Percentiles rank a stretch among this genome's conserved stretches.
These are phyloP conservation scores for Bruguiera gymnorhiza DNA, from an alignment of 345 rosid species.

Conservation along the genomic window DNA sequence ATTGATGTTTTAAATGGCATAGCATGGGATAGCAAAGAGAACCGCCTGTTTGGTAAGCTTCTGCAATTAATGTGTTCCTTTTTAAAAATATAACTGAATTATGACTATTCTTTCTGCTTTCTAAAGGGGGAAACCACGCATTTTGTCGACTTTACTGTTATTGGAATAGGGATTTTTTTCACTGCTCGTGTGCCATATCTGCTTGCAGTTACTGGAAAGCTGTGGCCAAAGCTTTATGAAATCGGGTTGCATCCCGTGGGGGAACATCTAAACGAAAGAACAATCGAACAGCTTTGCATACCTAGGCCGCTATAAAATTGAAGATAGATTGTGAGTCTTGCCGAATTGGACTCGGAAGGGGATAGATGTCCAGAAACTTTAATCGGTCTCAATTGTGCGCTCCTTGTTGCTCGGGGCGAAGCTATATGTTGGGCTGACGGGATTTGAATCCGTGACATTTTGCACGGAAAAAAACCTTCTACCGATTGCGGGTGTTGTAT, in stretches of 20 bases:
- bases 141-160: too few species aligned
- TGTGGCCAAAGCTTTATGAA: conserved; percentile 84
- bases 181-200: neutral
- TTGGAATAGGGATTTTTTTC: neutral
- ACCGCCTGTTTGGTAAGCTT: conserved; percentile 68
- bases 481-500: too few species aligned
- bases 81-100: neutral
- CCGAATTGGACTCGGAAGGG: neutral
- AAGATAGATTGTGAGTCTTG: neutral
- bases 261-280: conserved; percentile 17
- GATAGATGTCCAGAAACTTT: too few species aligned
- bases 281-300: conserved; percentile 46
- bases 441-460: too few species aligned
- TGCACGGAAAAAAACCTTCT: too few species aligned
- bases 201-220: conserved; percentile 78
- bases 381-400: too few species aligned
- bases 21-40: conserved; percentile 72
- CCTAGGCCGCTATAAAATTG: conserved; percentile 8
- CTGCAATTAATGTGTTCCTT: neutral
- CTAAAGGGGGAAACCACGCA: neutral
- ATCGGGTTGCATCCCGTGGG: conserved; percentile 50
- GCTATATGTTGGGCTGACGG: too few species aligned
- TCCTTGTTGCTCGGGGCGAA: too few species aligned
- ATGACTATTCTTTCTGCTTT: neutral
- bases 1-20: conserved; percentile 95